Percentiles rank a stretch among this genome's conserved stretches.
phyloP scores from a whole-genome alignment of 106 monocot species.

The Triglochin maritima region DNA sequence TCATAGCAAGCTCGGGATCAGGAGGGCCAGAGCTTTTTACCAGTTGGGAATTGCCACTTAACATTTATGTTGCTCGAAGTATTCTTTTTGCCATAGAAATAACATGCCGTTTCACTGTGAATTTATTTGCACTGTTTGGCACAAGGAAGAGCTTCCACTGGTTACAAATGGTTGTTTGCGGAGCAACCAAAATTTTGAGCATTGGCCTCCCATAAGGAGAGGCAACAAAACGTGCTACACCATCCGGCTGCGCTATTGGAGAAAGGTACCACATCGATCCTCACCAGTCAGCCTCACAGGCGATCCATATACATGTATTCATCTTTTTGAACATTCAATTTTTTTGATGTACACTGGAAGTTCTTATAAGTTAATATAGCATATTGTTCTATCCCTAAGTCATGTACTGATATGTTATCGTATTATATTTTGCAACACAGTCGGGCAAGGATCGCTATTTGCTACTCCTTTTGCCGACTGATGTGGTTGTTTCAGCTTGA shows the following conservation, averaged over 20 bases:
- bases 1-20: not conserved
- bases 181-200: slow-evolving; percentile 1
- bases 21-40: slow-evolving; percentile 1
- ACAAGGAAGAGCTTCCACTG: not conserved
- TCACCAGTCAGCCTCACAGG: not conserved
- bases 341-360: slow-evolving; percentile 3
- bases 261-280: not conserved
- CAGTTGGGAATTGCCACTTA: not conserved
- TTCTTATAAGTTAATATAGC: slow-evolving; percentile 5
- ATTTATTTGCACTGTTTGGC: not conserved
- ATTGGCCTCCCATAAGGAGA: not conserved
- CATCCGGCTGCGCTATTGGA: not conserved
- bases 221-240: not conserved
- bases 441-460: too few species aligned
- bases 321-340: not conserved
- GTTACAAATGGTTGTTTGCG: slow-evolving; percentile 3
- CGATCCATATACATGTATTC: not conserved
- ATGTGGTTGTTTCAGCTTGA: too few species aligned
- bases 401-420: not conserved
- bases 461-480: too few species aligned
- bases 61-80: not conserved
- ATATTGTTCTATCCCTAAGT: not conserved
- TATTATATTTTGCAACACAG: not conserved
- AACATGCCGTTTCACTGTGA: slow-evolving; percentile 25
- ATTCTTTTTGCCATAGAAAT: slow-evolving; percentile 31